Base-by-base conservation (phyloP, 2,329 filamentous ascomycete genomes). In the Aspergillus uvarum region DNA sequence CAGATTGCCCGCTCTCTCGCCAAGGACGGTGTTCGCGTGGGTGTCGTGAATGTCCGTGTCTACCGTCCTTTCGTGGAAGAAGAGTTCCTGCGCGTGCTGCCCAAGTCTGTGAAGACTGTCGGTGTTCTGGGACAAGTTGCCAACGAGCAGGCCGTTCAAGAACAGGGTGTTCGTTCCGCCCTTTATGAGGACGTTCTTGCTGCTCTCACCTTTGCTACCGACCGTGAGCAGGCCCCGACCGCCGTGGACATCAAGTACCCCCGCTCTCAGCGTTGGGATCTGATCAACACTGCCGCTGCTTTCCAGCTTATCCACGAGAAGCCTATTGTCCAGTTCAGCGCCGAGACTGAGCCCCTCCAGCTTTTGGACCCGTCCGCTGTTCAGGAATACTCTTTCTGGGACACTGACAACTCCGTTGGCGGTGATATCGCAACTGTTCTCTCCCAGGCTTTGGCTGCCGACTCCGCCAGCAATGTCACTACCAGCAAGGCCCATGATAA, bases 51-150 rank as follows among this genome's bases (percentile, higher is more conserved):
- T 69, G 94, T 98, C 51, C 90, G 95, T 65, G 84, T 99, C 58
- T 99, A 98, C 82, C 87, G 94, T 48, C 95, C 95, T 16, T 98
- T 99, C 72, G 87, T 95, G 32, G 95, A 99, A 79, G 92, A 97
- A 74, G 90, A 91, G 54, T 98, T 99, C 83, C 81, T 98, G 64
- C 87, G 89, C 66, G 85, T 86, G 11, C 84, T 99, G 29, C 92
- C 95, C 35, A 82, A 86, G 67, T 90, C 90, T 38, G 85, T 88
- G 51, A 87, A 86, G 77, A 89, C 85, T 63, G 83, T 99, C 65
- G 89, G 89, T 42, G 92, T 98, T 21, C 85, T 99, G 5, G 95
- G 95, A 56, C 95, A 99, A 76, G 94, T 99, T 66, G 78, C 83
- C 63, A 87, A 90, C 66, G 84, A 90, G 64, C 80, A 85, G 60